phyloP scores from a whole-genome alignment of 345 rosid genomes.

The Eucalyptus urophylla region DNA sequence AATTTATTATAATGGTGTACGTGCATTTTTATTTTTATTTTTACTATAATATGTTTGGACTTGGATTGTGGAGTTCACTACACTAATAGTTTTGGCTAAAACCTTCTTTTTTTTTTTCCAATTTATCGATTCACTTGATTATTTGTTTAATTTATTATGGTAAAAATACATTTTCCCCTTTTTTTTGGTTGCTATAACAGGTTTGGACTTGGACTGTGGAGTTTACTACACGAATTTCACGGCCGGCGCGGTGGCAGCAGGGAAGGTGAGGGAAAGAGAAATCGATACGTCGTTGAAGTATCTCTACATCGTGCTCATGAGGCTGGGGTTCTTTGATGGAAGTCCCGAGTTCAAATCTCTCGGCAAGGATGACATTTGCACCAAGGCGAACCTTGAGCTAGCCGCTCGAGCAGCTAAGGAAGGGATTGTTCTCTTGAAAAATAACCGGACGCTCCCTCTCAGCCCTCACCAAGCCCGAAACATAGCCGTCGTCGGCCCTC shows the following conservation, averaged over 20 bases:
- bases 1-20: not conserved
- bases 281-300: conserved; percentile 12
- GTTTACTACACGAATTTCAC: conserved; percentile 10
- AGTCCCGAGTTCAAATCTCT: conserved; percentile 13
- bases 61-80: too few relatives aligned
- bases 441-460: conserved; percentile 21
- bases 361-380: conserved; percentile 21
- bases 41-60: too few relatives aligned
- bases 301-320: conserved; percentile 38
- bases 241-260: conserved; percentile 20
- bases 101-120: too few relatives aligned
- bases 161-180: not conserved
- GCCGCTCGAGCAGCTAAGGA: conserved; percentile 47
- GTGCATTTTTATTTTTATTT: not conserved
- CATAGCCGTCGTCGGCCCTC: conserved; percentile 43
- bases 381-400: conserved; percentile 12
- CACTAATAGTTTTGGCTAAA: too few relatives aligned
- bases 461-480: not conserved
- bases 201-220: conserved; percentile 71
- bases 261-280: conserved; percentile 19
- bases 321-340: conserved; percentile 60
- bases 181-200: not conserved
- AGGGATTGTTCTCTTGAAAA: conserved; percentile 50
- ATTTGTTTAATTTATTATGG: not conserved
- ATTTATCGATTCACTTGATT: not conserved